These are phyloP conservation scores for Ascodesmis nigricans DNA, from an alignment of 495 filamentous ascomycete species.

Conservation along the genomic window DNA sequence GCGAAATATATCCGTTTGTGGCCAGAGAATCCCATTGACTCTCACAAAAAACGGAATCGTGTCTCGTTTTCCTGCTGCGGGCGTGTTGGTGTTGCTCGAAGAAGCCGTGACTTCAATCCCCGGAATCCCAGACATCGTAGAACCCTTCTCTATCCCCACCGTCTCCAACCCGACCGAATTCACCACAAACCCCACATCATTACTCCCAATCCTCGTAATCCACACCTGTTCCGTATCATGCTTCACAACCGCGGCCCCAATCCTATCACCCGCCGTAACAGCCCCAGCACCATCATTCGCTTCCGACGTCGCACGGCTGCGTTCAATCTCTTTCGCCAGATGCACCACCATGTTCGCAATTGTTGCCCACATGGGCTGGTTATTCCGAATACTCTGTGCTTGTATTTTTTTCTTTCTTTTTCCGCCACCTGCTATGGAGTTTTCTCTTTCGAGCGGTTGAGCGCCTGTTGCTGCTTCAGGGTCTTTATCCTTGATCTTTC, in stretches of 20 bases:
- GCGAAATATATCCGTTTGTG: constrained; percentile 15
- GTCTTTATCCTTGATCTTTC: constrained; percentile 22
- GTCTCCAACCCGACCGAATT: constrained; percentile 11
- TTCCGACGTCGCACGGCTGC: constrained; percentile 18
- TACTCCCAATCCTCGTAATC: constrained; percentile 22
- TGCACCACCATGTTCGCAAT: constrained; percentile 21
- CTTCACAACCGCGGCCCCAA: too few relatives aligned
- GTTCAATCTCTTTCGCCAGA: constrained; percentile 21
- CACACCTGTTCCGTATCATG: too few relatives aligned
- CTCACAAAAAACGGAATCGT: constrained; percentile 19
- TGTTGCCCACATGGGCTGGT: constrained; percentile 21
- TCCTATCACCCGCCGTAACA: constrained; percentile 9
- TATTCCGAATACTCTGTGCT: constrained; percentile 18
- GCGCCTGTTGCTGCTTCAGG: constrained; percentile 19
- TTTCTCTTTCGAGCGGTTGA: constrained; percentile 15
- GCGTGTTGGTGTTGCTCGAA: too few relatives aligned
- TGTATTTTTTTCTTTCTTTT: constrained; percentile 21
- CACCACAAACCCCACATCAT: constrained; percentile 16
- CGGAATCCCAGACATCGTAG: too few relatives aligned
- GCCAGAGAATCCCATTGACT: constrained; percentile 22
- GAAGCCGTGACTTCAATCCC: too few relatives aligned
- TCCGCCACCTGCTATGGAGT: constrained; percentile 13
- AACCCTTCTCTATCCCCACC: too few relatives aligned
- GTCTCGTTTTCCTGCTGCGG: constrained; percentile 12
- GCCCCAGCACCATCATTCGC: constrained; percentile 13